Evolutionary conservation across 352 stramenopile genomes (phyloP).

Genomic region (Phytophthora rubi): DNA sequence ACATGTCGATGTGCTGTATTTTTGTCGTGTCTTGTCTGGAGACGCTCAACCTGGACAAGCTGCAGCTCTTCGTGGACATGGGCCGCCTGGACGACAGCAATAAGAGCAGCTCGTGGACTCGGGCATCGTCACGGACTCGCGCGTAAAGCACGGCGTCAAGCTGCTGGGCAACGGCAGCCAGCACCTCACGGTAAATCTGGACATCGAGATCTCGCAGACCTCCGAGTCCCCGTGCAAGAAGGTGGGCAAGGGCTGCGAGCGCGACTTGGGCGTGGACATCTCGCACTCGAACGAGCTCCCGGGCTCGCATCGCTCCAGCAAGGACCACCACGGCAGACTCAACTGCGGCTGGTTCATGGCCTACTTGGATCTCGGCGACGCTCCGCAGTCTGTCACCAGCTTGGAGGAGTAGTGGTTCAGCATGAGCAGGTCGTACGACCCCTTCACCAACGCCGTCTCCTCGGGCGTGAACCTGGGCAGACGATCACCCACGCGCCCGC

Average conservation of each 20-base stretch:
- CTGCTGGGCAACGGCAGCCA: constrained; percentile 91
- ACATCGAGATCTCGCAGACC: constrained; percentile 96
- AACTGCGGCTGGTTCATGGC: constrained; percentile 49
- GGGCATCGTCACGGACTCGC: constrained; percentile 88
- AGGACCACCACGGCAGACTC: constrained; percentile 42
- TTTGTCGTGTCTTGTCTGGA: too few species aligned
- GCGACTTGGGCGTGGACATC: constrained; percentile 56
- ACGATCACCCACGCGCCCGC: constrained; percentile 70
- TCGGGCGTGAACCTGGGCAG: constrained; percentile 88
- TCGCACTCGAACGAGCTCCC: constrained; percentile 64
- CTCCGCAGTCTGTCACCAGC: constrained; percentile 57
- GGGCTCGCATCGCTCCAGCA: constrained; percentile 62
- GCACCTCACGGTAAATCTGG: constrained; percentile 88
- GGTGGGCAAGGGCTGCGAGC: constrained; percentile 52
- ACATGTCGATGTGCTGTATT: too few species aligned
- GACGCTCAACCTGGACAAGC: constrained; percentile 92
- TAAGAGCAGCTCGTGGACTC: constrained; percentile 77
- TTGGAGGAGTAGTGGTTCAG: constrained; percentile 94
- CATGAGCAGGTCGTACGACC: constrained; percentile 93
- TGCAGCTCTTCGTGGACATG: constrained; percentile 98
- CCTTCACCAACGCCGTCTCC: constrained; percentile 71
- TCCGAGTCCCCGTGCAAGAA: constrained; percentile 35
- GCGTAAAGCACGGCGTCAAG: constrained; percentile 97
- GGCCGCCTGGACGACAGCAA: constrained; percentile 91
- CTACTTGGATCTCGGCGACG: constrained; percentile 32